A percentile compares a stretch with the other conserved stretches of the same genome.
Conservation (phyloP, 2,329 filamentous ascomycete genomes). For the Cercospora sp. region DNA sequence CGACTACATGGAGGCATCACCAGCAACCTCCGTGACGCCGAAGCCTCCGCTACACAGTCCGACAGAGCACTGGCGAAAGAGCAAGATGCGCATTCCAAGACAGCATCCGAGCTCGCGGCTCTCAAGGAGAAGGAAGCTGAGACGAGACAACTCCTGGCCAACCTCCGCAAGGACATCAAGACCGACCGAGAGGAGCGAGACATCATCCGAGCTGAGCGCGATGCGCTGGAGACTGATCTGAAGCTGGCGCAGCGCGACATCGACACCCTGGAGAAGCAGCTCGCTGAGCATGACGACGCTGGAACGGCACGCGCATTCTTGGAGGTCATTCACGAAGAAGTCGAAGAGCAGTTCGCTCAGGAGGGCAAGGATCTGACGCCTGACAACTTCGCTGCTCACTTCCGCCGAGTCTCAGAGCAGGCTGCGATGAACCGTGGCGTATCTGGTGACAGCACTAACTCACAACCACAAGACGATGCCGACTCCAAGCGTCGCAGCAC, state of each 20-base stretch:
- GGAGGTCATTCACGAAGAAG: constrained; percentile 9
- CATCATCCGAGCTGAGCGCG: not conserved
- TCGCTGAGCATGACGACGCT: not conserved
- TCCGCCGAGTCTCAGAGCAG: constrained; percentile 15
- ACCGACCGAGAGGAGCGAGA: not conserved
- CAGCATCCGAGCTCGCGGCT: not conserved
- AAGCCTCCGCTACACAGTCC: not conserved
- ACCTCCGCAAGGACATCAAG: not conserved
- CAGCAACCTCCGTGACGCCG: not conserved
- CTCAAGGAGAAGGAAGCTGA: not conserved
- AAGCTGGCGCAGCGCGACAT: constrained; percentile 2
- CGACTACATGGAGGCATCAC: not conserved
- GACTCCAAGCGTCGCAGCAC: not conserved
- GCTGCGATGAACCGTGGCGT: constrained; percentile 9
- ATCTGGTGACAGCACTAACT: constrained; percentile 6
- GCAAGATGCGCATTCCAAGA: not conserved
- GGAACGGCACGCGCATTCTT: constrained; percentile 5
- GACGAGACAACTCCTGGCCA: not conserved
- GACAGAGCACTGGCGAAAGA: not conserved
- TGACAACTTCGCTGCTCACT: constrained; percentile 13
- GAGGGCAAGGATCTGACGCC: constrained; percentile 16
- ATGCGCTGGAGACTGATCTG: not conserved
- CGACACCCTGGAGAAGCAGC: not conserved
- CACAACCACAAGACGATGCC: constrained; percentile 3
- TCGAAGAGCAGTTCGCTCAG: constrained; percentile 10